Base-by-base conservation (phyloP, 306 rosid genomes). In the Elaeagnus macrophylla region DNA sequence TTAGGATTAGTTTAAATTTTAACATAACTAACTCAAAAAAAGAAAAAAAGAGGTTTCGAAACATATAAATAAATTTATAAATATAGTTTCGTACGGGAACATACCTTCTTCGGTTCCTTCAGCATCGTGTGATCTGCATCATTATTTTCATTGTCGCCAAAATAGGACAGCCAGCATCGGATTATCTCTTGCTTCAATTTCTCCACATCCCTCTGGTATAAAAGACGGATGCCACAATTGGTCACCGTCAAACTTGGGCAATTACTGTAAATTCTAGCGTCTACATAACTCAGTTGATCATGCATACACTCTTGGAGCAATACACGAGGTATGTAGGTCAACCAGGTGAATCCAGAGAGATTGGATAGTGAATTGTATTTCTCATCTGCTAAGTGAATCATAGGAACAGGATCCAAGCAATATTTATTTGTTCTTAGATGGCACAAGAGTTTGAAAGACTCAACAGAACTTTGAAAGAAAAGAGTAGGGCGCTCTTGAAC, bases 321-420 rank as follows among this genome's bases (percentile, higher is more conserved):
- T 10, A 0, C 0, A 3, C 57, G 51, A 10, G 63, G 64, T 39
- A 56, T 10, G 20, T 57, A 66, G 12, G 57, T 48, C 3, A 66
- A 6, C 70, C 70, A 66, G 10, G 40, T 41, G 49, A 66, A 66
- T 16, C 57, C 14, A 2, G 39, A 15, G 8, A 40, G 0, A 40
- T 56, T n/a, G n/a, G n/a, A 10, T n/a, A 39, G 12, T 15, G 25
- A 32, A 14, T 48, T 56, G 36, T 10, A 47, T 6, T 15, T 25
- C 7, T 56, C 46, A 48, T 12, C 6, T 5, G 18, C 32, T 12
- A 48, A 16, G 10, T 16, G 38, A 15, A 53, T 9, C 37, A 11
- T 2, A 0, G 70, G 19, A 0, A 48, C 37, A 10, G 61, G 44
- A 38, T 38, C 56, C 43, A 65, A 18, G 25, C 69, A 64, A n/a